Base-by-base conservation (phyloP, 495 filamentous ascomycete genomes). In the Entonaema liquescens region DNA sequence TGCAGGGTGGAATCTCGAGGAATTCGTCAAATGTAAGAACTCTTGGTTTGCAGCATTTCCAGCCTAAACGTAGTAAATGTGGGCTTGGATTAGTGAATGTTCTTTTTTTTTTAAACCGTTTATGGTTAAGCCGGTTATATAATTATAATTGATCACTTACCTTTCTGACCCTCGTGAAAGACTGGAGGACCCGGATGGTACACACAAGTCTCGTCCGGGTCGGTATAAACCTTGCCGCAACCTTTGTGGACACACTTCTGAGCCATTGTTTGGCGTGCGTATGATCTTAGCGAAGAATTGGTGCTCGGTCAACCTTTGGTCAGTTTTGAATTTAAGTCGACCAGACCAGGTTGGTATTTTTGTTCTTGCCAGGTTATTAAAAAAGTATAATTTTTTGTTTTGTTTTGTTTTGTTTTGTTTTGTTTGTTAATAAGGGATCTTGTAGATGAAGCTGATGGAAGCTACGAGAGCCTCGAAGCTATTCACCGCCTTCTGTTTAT, bases 11-110 rank as follows among this genome's bases (percentile, higher is more conserved):
- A 71, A 99, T 98, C 54, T 86, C 79, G 74, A 98, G 92, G 84
- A 99, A 99, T 82, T 99, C 95, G 81, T 99, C 96, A 76, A 99
- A 99, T 56, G 95, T 98, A 71, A 99, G 86, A 70, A 98, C 93
- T 79, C 96, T 91, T 63, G 94, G 92, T 83, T 98, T 99, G 86
- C 95, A 99, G 83, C 95, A 99, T 84, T 97, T 97, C 95, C 95
- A 99, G 74, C 95, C 95, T 98, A 78, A 13, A 60, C 50, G 2
- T 42, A 19, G 29, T 8, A 40, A 38, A 47, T 23, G 19, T 28
- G 12, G 15, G 9, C 12, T 29, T 29, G 0, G 28, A 57, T 67
- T 40, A 63, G 44, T 23, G 12, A 47, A 61, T 56, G n/a, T 11
- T 35, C 31, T 50, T 57, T n/a, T n/a, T n/a, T n/a, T n/a, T n/a